A percentile compares a stretch with the other conserved stretches of the same genome.
phyloP scores from a whole-genome alignment of 2,329 filamentous ascomycete genomes.

The Phaeosphaeriaceae sp. region DNA sequence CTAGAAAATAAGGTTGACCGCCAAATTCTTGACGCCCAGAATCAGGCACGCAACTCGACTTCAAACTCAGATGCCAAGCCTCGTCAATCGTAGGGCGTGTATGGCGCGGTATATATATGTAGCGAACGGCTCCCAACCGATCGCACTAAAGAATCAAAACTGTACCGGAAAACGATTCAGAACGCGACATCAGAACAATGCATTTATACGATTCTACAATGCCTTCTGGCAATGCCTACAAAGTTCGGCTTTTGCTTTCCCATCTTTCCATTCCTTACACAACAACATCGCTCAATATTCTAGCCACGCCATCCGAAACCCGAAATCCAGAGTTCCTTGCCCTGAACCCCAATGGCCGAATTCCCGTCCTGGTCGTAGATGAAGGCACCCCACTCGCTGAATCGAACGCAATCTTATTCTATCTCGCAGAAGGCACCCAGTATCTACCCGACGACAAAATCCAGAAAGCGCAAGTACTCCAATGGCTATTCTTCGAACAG shows the following conservation, averaged over 20 bases:
- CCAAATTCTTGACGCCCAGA: constrained; percentile 20
- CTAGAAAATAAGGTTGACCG: constrained; percentile 19
- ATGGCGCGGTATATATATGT: background rate
- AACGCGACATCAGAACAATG: constrained; percentile 4
- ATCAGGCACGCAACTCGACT: constrained; percentile 11
- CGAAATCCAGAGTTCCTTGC: constrained; percentile 12
- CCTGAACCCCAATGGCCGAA: constrained; percentile 20
- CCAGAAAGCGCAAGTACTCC: constrained; percentile 9
- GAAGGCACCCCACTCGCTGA: constrained; percentile 20
- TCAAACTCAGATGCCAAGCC: background rate
- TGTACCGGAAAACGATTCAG: too few species aligned
- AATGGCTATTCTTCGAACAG: constrained; percentile 29
- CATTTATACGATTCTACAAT: constrained; percentile 23
- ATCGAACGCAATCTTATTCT: constrained; percentile 24
- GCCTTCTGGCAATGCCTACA: constrained; percentile 27
- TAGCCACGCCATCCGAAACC: constrained; percentile 14
- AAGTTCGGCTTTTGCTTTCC: constrained; percentile 21
- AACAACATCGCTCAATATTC: constrained; percentile 19
- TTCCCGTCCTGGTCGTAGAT: constrained; percentile 19
- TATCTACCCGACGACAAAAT: constrained; percentile 16
- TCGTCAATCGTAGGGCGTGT: constrained; percentile 4
- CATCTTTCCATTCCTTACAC: constrained; percentile 16
- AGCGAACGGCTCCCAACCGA: background rate
- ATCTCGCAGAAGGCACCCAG: constrained; percentile 14
- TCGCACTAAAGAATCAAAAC: too few species aligned